Conservation (phyloP, 495 filamentous ascomycete species). For the Xylaria cubensis region DNA sequence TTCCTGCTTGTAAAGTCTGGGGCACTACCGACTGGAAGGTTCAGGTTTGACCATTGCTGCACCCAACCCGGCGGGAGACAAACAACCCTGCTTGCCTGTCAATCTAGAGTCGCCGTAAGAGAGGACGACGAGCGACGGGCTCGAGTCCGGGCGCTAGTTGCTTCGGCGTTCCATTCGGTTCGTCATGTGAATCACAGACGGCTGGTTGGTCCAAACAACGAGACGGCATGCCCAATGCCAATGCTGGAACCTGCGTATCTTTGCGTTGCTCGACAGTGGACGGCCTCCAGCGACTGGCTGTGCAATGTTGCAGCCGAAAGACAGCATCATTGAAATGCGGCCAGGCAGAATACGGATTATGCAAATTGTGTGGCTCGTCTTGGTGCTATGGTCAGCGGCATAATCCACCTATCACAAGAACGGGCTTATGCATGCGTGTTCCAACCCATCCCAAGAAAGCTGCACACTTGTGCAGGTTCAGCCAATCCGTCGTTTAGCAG, state of each 20-base stretch:
- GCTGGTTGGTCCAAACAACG: slow-evolving; percentile 23
- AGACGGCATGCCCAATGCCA: slow-evolving; percentile 22
- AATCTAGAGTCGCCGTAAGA: background rate
- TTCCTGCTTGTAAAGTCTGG: slow-evolving; percentile 7
- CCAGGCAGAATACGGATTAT: slow-evolving; percentile 40
- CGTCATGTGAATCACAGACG: slow-evolving; percentile 12
- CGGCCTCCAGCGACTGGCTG: slow-evolving; percentile 42
- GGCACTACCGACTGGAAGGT: slow-evolving; percentile 23
- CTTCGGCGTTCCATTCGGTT: slow-evolving; percentile 3
- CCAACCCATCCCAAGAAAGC: slow-evolving; percentile 36
- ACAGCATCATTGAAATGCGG: slow-evolving; percentile 31
- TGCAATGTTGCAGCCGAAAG: slow-evolving; percentile 45
- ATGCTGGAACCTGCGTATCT: slow-evolving; percentile 29
- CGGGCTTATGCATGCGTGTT: slow-evolving; percentile 35
- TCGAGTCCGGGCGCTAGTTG: slow-evolving; percentile 23
- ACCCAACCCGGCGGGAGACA: slow-evolving; percentile 14
- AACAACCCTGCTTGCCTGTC: slow-evolving; percentile 16
- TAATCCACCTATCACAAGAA: slow-evolving; percentile 42
- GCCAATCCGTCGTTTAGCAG: slow-evolving; percentile 18
- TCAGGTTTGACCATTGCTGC: slow-evolving; percentile 13
- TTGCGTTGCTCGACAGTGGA: slow-evolving; percentile 28
- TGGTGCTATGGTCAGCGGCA: slow-evolving; percentile 40
- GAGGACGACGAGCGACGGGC: slow-evolving; percentile 13
- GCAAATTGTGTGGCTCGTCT: slow-evolving; percentile 45
- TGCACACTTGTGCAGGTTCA: slow-evolving; percentile 36